Evolutionary conservation across 1,139 yeast species (phyloP), one percentile per base, ranked within the genome.

Genomic region (Scheffersomyces cryptocercus): DNA sequence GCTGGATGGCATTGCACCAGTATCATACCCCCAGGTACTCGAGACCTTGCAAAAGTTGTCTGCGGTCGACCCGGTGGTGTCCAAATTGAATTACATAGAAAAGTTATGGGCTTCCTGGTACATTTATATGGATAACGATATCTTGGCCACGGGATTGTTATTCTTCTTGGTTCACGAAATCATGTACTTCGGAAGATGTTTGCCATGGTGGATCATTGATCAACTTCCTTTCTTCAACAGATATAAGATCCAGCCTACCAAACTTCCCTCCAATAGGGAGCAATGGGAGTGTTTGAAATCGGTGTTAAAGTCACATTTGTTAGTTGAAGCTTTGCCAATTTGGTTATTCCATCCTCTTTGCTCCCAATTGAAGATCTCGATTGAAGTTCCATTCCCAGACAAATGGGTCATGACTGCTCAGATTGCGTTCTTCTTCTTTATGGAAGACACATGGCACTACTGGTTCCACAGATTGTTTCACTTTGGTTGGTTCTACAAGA

Each of bases 381-480:
- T 82, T 55, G 76, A 79, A 38, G 96, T 90, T 7, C 97, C 97
- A 14, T 90, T 91, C 75, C 97, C 97, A 34, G 56, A 77, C 10
- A 61, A 72, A 62, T 68, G 67, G 43, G 77, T 78, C 29, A 82
- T 88, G 72, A 64, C 70, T 28, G 56, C 70, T 39, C 98, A 91
- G 64, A 77, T 90, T 44, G 73, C 79, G 4, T 56, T 86, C 5
- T 89, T 91, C 69, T 91, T 91, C 66, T 75, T 88, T 37, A 68
- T 87, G 53, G 98, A 91, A 69, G 98, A 91, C 62, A 76, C 89
- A 47, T 91, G 97, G 97, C 98, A 91, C 67, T 91, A 91, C 73
- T 85, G 95, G 87, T 85, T 86, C 61, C 98, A 91, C 68, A 81
- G 98, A 55, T 76, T 84, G 30, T 82, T 91, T 65, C 98, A 91